Conservation (phyloP, 2,329 filamentous ascomycete genomes). For the Meredithiella fracta region DNA sequence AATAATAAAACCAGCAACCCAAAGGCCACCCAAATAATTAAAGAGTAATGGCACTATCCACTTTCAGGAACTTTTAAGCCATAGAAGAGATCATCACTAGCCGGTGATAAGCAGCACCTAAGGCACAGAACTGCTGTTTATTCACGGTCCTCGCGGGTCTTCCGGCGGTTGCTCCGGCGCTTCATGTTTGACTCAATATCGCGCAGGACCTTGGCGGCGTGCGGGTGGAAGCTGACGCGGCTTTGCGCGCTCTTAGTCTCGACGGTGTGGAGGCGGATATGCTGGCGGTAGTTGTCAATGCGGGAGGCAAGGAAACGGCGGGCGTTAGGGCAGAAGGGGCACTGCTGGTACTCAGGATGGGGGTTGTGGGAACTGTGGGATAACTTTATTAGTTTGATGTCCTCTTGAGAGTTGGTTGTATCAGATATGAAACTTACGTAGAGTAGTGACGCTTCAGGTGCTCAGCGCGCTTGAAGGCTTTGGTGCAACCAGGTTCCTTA, state of each 20-base stretch:
- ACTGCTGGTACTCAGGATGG: slow-evolving; percentile 11
- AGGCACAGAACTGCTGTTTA: not conserved
- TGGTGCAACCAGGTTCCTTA: slow-evolving; percentile 29
- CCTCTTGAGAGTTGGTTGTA: not conserved
- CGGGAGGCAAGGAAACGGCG: slow-evolving; percentile 16
- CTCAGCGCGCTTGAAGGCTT: slow-evolving; percentile 35
- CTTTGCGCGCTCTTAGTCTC: slow-evolving; percentile 17
- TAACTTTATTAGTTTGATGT: not conserved
- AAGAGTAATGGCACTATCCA: not conserved
- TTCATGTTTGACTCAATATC: slow-evolving; percentile 14
- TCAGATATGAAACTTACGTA: slow-evolving; percentile 26
- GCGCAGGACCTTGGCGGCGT: slow-evolving; percentile 18
- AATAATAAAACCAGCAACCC: not conserved
- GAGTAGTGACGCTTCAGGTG: slow-evolving; percentile 39
- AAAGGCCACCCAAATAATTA: not conserved
- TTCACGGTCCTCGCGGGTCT: slow-evolving; percentile 9
- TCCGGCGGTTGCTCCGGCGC: slow-evolving; percentile 12
- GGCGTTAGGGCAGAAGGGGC: slow-evolving; percentile 14
- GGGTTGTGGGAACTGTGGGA: slow-evolving; percentile 13
- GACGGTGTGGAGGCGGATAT: slow-evolving; percentile 24
- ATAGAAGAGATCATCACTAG: not conserved
- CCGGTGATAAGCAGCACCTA: not conserved
- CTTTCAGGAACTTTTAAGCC: not conserved
- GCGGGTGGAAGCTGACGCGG: slow-evolving; percentile 20
- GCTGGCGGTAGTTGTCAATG: slow-evolving; percentile 24